Evolutionary conservation across 1,284 basidiomycete genomes (phyloP).

Genomic region (Ustilago hordei): DNA sequence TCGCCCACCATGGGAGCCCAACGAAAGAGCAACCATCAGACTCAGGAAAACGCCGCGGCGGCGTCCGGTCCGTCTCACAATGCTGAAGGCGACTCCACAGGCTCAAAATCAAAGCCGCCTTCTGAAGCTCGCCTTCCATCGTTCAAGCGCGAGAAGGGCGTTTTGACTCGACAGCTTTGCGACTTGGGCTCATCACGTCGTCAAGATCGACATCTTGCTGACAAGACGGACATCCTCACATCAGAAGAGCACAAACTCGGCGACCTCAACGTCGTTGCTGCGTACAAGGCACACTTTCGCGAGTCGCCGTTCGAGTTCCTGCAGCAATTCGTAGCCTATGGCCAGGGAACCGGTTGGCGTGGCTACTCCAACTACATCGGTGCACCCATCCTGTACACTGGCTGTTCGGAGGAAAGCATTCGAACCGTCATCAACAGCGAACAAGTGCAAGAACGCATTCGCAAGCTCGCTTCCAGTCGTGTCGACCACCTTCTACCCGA

Average conservation of each 20-base stretch:
- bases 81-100: slow-evolving; percentile 3
- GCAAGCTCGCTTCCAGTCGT: slow-evolving; percentile 46
- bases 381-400: slow-evolving; percentile 59
- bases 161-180: slow-evolving; percentile 33
- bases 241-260: slow-evolving; percentile 49
- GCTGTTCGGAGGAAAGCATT: slow-evolving; percentile 57
- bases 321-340: slow-evolving; percentile 61
- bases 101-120: slow-evolving; percentile 25
- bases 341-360: slow-evolving; percentile 63
- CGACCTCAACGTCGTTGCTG: slow-evolving; percentile 63
- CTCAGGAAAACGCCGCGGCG: neutral
- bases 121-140: slow-evolving; percentile 24
- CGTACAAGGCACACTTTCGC: slow-evolving; percentile 64
- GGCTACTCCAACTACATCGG: slow-evolving; percentile 65
- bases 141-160: slow-evolving; percentile 8
- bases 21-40: slow-evolving; percentile 1
- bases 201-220: slow-evolving; percentile 27
- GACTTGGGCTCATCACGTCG: slow-evolving; percentile 39
- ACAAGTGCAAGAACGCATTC: slow-evolving; percentile 59
- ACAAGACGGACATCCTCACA: slow-evolving; percentile 36
- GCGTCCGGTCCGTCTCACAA: neutral
- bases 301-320: slow-evolving; percentile 62
- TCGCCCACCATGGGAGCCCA: neutral
- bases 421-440: slow-evolving; percentile 57
- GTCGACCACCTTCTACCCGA: slow-evolving; percentile 53